These are phyloP conservation scores for Adansonia rubrostipa DNA, from an alignment of 441 rosid genomes.

Conservation along the genomic window DNA sequence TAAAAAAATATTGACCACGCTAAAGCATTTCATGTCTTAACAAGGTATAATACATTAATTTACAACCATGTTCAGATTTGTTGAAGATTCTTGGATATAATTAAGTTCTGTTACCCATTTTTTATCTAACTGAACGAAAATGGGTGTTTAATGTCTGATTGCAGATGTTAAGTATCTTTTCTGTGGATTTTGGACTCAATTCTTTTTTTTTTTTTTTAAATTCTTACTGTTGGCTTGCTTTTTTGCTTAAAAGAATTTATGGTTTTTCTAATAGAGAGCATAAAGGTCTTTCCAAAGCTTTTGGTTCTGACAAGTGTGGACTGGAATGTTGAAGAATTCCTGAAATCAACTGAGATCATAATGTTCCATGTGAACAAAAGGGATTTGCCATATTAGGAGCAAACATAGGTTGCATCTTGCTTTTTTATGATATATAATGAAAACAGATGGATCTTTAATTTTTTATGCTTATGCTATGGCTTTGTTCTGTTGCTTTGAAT, in stretches of 20 bases:
- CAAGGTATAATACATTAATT: neutral
- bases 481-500: neutral
- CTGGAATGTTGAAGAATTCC: neutral
- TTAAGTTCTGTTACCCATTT: neutral
- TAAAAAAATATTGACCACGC: neutral
- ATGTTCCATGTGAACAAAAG: neutral
- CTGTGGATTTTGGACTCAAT: neutral
- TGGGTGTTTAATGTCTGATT: neutral
- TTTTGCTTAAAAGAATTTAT: neutral
- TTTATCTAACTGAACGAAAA: neutral
- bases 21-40: neutral
- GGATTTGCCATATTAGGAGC: neutral
- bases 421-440: neutral
- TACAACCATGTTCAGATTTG: neutral
- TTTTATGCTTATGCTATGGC: neutral
- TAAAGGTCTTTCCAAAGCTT: neutral
- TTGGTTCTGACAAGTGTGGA: neutral
- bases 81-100: neutral
- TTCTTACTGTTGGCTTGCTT: neutral
- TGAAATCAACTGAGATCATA: neutral
- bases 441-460: neutral
- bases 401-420: constrained; percentile 8
- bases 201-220: neutral
- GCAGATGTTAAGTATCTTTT: neutral
- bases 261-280: neutral